A percentile compares a stretch with the other conserved stretches of the same genome.
phyloP scores from a whole-genome alignment of 2,329 filamentous ascomycete species.

The Stromatinia cepivora region DNA sequence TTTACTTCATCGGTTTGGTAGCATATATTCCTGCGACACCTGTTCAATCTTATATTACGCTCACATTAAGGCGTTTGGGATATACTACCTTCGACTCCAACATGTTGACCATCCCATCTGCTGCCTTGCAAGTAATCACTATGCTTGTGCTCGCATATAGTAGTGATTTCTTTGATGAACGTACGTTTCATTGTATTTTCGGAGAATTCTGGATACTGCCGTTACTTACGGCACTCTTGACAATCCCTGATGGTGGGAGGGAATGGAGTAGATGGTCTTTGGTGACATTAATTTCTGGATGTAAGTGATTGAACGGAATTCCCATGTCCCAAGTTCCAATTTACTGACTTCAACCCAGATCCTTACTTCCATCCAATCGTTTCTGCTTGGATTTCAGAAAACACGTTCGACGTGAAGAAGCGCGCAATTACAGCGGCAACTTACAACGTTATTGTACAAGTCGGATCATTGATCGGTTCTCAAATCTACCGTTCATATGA shows the following conservation, averaged over 20 bases:
- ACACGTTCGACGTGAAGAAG: constrained; percentile 61
- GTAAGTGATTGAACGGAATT: constrained; percentile 25
- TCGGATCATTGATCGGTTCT: constrained; percentile 42
- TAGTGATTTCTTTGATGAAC: constrained; percentile 45
- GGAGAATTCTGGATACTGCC: constrained; percentile 47
- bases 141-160: constrained; percentile 50
- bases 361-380: constrained; percentile 46
- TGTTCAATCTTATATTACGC: constrained; percentile 31
- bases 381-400: constrained; percentile 52
- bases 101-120: constrained; percentile 48
- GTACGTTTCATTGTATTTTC: constrained; percentile 37
- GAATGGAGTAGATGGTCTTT: constrained; percentile 29
- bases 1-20: constrained; percentile 46
- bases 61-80: constrained; percentile 34
- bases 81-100: constrained; percentile 47
- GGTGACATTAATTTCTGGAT: constrained; percentile 28
- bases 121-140: constrained; percentile 42
- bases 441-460: constrained; percentile 58
- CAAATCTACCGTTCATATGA: constrained; percentile 49
- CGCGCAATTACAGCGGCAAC: constrained; percentile 61
- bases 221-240: constrained; percentile 34
- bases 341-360: background rate
- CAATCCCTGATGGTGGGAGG: constrained; percentile 27
- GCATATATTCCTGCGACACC: constrained; percentile 34
- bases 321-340: constrained; percentile 5